Conservation (phyloP, 345 rosid genomes). For the Gossypium raimondii region DNA sequence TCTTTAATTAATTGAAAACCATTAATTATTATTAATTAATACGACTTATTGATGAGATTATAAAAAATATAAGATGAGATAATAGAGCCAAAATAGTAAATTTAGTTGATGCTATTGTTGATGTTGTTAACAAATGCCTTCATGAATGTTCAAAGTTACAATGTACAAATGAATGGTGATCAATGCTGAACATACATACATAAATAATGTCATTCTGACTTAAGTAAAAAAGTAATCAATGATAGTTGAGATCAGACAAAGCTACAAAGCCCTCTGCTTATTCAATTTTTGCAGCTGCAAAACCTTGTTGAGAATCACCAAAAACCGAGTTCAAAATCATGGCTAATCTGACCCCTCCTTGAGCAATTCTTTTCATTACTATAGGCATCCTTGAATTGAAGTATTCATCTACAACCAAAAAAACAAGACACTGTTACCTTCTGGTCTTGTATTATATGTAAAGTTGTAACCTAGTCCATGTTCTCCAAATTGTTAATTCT, state of each 20-base stretch:
- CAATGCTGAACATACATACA: background rate
- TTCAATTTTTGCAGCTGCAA: conserved; percentile 31
- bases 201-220: background rate
- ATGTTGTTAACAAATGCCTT: background rate
- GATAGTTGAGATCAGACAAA: background rate
- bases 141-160: background rate
- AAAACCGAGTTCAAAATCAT: conserved; percentile 71
- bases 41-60: too few relatives aligned
- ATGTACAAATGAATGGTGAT: background rate
- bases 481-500: too few relatives aligned
- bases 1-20: too few relatives aligned
- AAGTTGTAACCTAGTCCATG: too few relatives aligned
- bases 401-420: conserved; percentile 58
- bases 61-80: too few relatives aligned
- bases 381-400: conserved; percentile 77
- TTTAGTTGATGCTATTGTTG: background rate
- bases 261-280: background rate
- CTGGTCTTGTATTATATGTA: too few relatives aligned
- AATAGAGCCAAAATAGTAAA: too few relatives aligned
- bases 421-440: too few relatives aligned
- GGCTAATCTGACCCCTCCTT: conserved; percentile 86
- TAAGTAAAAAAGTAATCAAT: background rate
- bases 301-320: conserved; percentile 35
- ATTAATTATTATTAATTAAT: too few relatives aligned
- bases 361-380: conserved; percentile 89